Conservation (phyloP, 2,329 filamentous ascomycete species). For the Venturia pyrina region DNA sequence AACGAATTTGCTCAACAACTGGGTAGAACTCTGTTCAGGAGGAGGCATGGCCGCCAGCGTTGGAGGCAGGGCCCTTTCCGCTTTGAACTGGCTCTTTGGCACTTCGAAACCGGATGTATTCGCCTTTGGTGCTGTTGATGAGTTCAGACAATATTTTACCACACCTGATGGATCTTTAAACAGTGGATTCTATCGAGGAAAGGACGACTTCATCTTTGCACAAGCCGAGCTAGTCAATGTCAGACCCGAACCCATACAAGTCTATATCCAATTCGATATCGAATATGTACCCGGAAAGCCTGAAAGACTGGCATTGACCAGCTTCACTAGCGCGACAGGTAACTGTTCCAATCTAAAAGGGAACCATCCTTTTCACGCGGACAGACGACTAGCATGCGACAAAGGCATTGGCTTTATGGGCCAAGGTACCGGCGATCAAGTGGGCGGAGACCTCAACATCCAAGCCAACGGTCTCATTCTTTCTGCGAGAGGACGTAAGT, state of each 20-base stretch:
- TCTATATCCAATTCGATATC: constrained; percentile 3
- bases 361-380: too few relatives aligned
- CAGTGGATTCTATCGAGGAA: background rate
- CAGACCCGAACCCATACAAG: background rate
- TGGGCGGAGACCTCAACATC: too few relatives aligned
- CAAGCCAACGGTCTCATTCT: too few relatives aligned
- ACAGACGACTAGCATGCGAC: too few relatives aligned
- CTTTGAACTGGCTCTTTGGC: too few relatives aligned
- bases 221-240: constrained; percentile 5
- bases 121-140: background rate
- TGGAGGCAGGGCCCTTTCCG: too few relatives aligned
- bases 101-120: too few relatives aligned
- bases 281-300: constrained; percentile 1
- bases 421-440: background rate
- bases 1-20: background rate
- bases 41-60: too few relatives aligned
- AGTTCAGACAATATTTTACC: constrained; percentile 6
- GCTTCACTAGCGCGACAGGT: background rate
- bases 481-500: background rate
- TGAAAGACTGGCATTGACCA: background rate
- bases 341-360: background rate
- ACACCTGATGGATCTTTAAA: constrained; percentile 3
- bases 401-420: too few relatives aligned
- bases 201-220: background rate
- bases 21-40: background rate